These are phyloP conservation scores for Globisporangium recalcitrans DNA, from an alignment of 352 stramenopile genomes.

Conservation along the genomic window DNA sequence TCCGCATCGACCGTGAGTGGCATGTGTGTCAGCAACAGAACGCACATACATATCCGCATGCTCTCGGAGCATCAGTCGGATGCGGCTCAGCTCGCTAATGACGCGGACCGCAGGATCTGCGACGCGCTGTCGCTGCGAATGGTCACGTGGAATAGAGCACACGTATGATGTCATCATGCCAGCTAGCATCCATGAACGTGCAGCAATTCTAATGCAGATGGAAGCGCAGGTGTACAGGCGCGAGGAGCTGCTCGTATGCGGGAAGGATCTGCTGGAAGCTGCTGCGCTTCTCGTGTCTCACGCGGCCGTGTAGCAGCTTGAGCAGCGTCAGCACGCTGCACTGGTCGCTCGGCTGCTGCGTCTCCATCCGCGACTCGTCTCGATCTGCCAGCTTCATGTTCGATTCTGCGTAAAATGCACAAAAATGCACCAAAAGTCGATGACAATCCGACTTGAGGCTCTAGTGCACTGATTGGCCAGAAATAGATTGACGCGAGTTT, in stretches of 20 bases:
- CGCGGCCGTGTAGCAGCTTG: slow-evolving; percentile 26
- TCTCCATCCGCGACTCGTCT: background rate
- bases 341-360: slow-evolving; percentile 3
- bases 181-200: background rate
- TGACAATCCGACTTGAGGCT: too few species aligned
- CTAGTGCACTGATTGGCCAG: background rate
- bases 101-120: background rate
- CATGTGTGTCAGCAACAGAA: background rate
- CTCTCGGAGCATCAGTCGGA: slow-evolving; percentile 15
- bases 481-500: background rate
- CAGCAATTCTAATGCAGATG: background rate
- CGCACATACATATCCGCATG: slow-evolving; percentile 15
- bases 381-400: background rate
- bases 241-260: slow-evolving; percentile 47
- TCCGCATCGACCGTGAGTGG: background rate
- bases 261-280: slow-evolving; percentile 31
- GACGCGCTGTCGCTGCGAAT: background rate
- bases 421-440: too few species aligned
- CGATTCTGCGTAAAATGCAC: background rate
- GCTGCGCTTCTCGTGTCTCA: slow-evolving; percentile 19
- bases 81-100: slow-evolving; percentile 5
- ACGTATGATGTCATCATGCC: background rate
- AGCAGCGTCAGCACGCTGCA: slow-evolving; percentile 36
- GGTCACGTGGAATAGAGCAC: background rate
- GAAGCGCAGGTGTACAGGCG: slow-evolving; percentile 27